phyloP scores from a whole-genome alignment of 345 rosid species.

The Aquilaria yunnanensis region DNA sequence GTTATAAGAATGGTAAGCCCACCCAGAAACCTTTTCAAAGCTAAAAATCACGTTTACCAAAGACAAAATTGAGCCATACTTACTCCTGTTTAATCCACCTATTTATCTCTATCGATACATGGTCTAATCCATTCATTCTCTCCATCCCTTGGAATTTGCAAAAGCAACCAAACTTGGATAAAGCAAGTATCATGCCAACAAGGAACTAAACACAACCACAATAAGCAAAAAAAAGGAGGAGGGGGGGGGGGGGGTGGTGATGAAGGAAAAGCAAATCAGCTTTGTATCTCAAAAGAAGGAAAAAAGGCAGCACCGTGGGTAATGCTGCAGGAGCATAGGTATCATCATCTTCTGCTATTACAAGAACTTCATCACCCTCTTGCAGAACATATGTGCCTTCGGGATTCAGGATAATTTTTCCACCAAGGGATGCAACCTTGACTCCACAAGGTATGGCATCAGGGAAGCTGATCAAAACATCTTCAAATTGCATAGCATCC shows the following conservation, averaged over 20 bases:
- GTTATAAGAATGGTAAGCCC: too few relatives aligned
- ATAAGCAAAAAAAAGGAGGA: not conserved
- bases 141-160: slow-evolving; percentile 1
- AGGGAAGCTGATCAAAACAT: slow-evolving; percentile 67
- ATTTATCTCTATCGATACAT: not conserved
- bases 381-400: slow-evolving; percentile 57
- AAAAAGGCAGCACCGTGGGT: slow-evolving; percentile 57
- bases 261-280: slow-evolving; percentile 7
- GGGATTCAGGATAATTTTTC: slow-evolving; percentile 66
- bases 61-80: too few relatives aligned
- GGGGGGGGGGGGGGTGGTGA: too few relatives aligned
- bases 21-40: too few relatives aligned
- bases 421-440: slow-evolving; percentile 62
- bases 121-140: not conserved
- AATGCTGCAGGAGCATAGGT: slow-evolving; percentile 53
- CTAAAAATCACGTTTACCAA: too few relatives aligned
- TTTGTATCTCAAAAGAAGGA: slow-evolving; percentile 10
- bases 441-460: slow-evolving; percentile 77
- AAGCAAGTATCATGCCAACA: slow-evolving; percentile 3
- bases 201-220: not conserved
- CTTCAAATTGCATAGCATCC: slow-evolving; percentile 66
- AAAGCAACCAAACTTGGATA: slow-evolving; percentile 6
- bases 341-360: slow-evolving; percentile 79
- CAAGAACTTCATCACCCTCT: slow-evolving; percentile 75
- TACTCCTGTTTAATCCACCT: slow-evolving; percentile 1